Percentiles rank a stretch among this genome's conserved stretches.
Conservation (phyloP, 371 early-diverging fungal species). For the Sporodiniella umbellata region DNA sequence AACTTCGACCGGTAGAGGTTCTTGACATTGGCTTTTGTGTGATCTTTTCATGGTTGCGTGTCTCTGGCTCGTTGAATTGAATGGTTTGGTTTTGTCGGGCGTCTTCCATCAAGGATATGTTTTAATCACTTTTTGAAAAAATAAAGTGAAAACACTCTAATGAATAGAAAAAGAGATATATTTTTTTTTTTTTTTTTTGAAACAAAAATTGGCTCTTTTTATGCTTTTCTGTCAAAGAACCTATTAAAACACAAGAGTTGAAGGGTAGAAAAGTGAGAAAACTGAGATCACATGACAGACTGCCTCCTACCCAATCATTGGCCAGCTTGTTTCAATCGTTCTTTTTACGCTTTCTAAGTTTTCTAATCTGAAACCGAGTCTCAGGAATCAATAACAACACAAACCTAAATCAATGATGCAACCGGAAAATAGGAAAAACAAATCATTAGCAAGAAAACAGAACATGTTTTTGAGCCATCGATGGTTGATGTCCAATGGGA, state of each 20-base stretch:
- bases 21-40: conserved; percentile 30
- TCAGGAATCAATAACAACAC: neutral
- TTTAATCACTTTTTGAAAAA: too few relatives aligned
- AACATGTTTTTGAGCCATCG: too few relatives aligned
- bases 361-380: neutral
- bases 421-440: conserved; percentile 12
- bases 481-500: too few relatives aligned
- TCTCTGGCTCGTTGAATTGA: conserved; percentile 23
- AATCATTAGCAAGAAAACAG: neutral
- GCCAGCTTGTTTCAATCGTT: neutral
- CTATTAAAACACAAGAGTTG: neutral
- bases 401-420: neutral
- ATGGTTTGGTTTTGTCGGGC: conserved; percentile 6
- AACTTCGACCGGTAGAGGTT: conserved; percentile 23
- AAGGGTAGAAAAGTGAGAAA: neutral
- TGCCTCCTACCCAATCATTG: neutral
- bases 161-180: conserved; percentile 1
- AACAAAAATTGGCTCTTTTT: neutral
- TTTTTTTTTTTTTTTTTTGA: too few relatives aligned
- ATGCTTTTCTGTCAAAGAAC: neutral
- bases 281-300: neutral
- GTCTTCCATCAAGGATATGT: conserved; percentile 5
- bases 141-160: neutral
- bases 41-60: conserved; percentile 25
- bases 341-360: neutral